These are phyloP conservation scores for Nicotiana rustica DNA, from an alignment of 305 asterid species.

Conservation along the genomic window DNA sequence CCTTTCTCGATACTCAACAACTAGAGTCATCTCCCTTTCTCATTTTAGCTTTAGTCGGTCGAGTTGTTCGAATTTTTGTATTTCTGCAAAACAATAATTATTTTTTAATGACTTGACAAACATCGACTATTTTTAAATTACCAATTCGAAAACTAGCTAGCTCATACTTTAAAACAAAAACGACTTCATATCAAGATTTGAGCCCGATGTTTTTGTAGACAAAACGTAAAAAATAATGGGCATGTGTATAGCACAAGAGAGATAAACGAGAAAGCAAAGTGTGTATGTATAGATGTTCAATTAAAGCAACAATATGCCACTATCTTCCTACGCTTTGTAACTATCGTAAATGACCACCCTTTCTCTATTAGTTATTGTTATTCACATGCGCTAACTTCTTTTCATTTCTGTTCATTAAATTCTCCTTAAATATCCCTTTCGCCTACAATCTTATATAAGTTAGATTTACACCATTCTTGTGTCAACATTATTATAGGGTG, in stretches of 20 bases:
- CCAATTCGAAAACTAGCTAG: too few species aligned
- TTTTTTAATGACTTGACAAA: too few species aligned
- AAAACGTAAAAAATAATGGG: too few species aligned
- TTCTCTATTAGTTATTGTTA: background rate
- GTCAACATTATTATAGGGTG: background rate
- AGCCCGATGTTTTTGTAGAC: too few species aligned
- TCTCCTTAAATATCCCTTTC: background rate
- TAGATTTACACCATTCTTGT: background rate
- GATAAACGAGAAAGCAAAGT: background rate
- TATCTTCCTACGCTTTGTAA: conserved; percentile 13
- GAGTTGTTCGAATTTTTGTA: too few species aligned
- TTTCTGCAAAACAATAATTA: too few species aligned
- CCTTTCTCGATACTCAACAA: background rate
- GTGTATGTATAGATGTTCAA: too few species aligned
- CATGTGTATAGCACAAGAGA: conserved; percentile 7
- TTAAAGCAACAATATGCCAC: background rate
- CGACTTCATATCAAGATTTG: too few species aligned
- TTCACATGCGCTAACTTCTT: background rate
- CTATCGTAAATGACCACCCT: background rate
- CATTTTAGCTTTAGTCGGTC: background rate
- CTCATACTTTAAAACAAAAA: too few species aligned
- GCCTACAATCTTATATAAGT: background rate
- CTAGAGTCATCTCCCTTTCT: background rate
- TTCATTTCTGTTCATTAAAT: background rate
- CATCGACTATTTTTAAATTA: too few species aligned